Conservation (phyloP, 768 basidiomycete genomes). For the Artomyces pyxidatus region DNA sequence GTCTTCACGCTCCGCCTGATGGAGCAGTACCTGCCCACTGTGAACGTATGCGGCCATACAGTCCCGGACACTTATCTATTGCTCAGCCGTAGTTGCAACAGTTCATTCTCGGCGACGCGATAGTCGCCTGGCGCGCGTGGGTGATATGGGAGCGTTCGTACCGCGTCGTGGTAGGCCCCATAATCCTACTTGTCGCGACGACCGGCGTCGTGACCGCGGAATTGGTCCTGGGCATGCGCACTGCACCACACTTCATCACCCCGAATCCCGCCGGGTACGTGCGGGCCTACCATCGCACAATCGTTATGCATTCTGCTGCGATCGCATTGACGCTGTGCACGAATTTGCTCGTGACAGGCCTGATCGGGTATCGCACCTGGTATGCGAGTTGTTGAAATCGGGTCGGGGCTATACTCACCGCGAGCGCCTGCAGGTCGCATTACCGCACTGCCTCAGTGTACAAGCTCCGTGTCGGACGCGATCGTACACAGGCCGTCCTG, state of each 20-base stretch:
- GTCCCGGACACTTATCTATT: background rate
- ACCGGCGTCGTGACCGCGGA: background rate
- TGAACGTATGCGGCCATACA: background rate
- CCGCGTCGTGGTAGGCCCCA: background rate
- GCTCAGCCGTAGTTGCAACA: background rate
- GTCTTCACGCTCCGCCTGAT: background rate
- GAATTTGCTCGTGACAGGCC: background rate
- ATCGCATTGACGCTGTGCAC: background rate
- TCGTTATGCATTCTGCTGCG: background rate
- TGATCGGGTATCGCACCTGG: background rate
- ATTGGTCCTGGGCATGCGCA: background rate
- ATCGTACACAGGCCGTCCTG: background rate
- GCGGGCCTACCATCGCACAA: background rate
- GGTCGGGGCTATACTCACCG: background rate
- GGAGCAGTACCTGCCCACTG: background rate
- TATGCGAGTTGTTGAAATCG: no score
- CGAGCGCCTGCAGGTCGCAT: background rate
- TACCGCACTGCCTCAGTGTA: background rate
- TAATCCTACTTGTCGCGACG: background rate
- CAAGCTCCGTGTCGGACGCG: background rate
- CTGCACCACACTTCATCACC: background rate
- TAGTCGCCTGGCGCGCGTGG: background rate
- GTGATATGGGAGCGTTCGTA: background rate
- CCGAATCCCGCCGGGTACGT: background rate
- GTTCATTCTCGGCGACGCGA: background rate